Evolutionary conservation across 805 yeast genomes (phyloP).

Genomic region (Candida oleophila): DNA sequence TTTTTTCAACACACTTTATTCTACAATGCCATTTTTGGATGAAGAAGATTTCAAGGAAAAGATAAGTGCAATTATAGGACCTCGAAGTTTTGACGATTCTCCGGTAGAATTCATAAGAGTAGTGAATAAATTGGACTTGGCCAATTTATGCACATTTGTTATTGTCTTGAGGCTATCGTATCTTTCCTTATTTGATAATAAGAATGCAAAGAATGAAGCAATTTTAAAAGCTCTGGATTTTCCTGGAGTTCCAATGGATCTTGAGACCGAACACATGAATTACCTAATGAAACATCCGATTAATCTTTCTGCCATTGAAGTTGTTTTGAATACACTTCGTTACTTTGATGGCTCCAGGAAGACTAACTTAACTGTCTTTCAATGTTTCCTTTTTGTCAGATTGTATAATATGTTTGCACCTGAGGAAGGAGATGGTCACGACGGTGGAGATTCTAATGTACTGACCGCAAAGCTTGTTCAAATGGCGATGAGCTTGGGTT

Average conservation of each 20-base stretch:
- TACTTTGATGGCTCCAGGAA: constrained; percentile 22
- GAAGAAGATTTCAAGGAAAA: constrained; percentile 21
- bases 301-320: constrained; percentile 16
- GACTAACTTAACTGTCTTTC: constrained; percentile 49
- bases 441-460: constrained; percentile 56
- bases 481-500: constrained; percentile 60
- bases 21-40: constrained; percentile 28
- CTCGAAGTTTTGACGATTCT: constrained; percentile 18
- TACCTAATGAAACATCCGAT: constrained; percentile 20
- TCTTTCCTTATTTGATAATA: constrained; percentile 25
- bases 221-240: constrained; percentile 15
- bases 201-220: constrained; percentile 19
- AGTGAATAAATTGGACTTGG: constrained; percentile 21
- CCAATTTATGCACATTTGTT: constrained; percentile 22
- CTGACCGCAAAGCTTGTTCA: constrained; percentile 53
- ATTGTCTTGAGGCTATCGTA: constrained; percentile 26
- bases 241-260: constrained; percentile 5
- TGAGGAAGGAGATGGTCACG: constrained; percentile 50
- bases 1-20: constrained; percentile 25
- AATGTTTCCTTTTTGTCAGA: constrained; percentile 48
- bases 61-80: constrained; percentile 18
- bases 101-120: constrained; percentile 17
- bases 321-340: constrained; percentile 25
- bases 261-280: constrained; percentile 12
- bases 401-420: constrained; percentile 45